phyloP scores from a whole-genome alignment of 148 eudicot genomes.

The Arctostaphylos glauca region DNA sequence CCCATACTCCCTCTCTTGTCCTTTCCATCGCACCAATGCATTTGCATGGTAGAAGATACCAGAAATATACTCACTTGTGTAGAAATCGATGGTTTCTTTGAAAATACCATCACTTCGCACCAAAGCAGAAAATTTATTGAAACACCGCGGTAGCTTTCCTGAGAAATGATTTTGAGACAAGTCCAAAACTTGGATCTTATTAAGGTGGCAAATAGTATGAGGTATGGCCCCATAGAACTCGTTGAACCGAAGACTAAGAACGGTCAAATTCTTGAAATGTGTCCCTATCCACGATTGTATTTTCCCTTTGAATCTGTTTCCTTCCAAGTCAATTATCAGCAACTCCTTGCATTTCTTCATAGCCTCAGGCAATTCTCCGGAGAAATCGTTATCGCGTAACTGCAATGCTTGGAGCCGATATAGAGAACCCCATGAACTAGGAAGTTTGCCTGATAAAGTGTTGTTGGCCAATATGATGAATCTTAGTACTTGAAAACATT shows the following conservation, averaged over 20 bases:
- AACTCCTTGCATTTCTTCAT: not conserved
- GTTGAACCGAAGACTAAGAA: constrained; percentile 20
- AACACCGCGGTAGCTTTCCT: constrained; percentile 16
- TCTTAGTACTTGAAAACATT: not conserved
- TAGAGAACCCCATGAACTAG: not conserved
- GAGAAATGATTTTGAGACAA: constrained; percentile 18
- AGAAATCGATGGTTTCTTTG: not conserved
- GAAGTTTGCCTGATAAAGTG: constrained; percentile 13
- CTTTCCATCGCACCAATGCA: constrained; percentile 15
- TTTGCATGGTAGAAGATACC: not conserved
- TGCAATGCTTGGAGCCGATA: not conserved
- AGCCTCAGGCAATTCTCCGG: constrained; percentile 9
- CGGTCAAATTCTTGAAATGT: not conserved
- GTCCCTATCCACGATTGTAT: constrained; percentile 19
- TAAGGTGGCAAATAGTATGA: not conserved
- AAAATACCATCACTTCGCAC: not conserved
- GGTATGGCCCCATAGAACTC: constrained; percentile 16
- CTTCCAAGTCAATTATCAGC: not conserved
- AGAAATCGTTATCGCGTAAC: not conserved
- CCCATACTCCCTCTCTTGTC: constrained; percentile 15
- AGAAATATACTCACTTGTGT: no score
- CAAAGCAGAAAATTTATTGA: constrained; percentile 4
- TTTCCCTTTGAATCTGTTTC: constrained; percentile 11
- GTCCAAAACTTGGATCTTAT: constrained; percentile 9
- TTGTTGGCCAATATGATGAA: constrained; percentile 5